phyloP scores from a whole-genome alignment of 2,329 filamentous ascomycete species.

The Aplosporella prunicola region DNA sequence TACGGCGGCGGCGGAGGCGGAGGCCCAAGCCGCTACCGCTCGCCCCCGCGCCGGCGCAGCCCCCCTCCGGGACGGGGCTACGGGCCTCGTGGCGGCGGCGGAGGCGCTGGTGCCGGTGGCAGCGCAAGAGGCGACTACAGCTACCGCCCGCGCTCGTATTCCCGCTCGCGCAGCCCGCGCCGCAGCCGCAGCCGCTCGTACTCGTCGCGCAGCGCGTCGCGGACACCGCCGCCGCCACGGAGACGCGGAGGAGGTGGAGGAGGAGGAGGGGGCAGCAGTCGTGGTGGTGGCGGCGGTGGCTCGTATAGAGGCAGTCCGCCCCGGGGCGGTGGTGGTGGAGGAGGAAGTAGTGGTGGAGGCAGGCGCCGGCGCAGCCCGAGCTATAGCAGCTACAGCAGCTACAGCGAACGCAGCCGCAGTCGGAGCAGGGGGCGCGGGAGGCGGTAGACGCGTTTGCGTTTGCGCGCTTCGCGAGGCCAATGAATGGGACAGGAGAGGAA shows the following conservation, averaged over 20 bases:
- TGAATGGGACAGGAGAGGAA: too few species aligned
- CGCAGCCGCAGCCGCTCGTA: conserved; percentile 8
- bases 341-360: conserved; percentile 22
- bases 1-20: conserved; percentile 37
- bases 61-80: conserved; percentile 3
- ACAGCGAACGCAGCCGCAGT: conserved; percentile 35
- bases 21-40: conserved; percentile 10
- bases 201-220: conserved; percentile 1
- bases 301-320: conserved; percentile 25
- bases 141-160: conserved; percentile 24
- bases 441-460: conserved; percentile 7
- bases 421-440: conserved; percentile 30
- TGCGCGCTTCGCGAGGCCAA: too few species aligned
- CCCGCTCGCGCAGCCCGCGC: conserved; percentile 4
- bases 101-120: not conserved
- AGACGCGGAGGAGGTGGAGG: conserved; percentile 29
- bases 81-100: not conserved
- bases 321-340: conserved; percentile 24
- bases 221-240: conserved; percentile 13
- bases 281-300: conserved; percentile 22
- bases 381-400: conserved; percentile 55
- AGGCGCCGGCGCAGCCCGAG: conserved; percentile 49
- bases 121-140: conserved; percentile 13
- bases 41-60: conserved; percentile 4
- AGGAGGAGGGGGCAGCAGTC: conserved; percentile 27